Evolutionary conservation across 805 yeast genomes (phyloP).

Genomic region (Lipomyces yamanashiensis): DNA sequence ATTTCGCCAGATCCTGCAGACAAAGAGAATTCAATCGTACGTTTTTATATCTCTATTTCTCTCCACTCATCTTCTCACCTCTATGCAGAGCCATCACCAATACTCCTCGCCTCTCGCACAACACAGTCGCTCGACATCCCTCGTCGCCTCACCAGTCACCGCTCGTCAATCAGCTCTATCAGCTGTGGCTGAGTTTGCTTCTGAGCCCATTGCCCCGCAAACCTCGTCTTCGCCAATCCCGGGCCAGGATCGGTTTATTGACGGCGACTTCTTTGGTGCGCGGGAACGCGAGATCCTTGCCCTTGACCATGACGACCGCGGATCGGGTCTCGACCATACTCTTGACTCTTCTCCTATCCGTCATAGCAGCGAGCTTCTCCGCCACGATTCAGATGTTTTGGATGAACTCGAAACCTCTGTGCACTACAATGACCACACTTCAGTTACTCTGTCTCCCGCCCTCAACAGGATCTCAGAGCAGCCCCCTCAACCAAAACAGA

Average conservation of each 20-base stretch:
- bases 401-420: slow-evolving; percentile 12
- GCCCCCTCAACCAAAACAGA: neutral
- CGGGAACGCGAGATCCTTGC: slow-evolving; percentile 27
- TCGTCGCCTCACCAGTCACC: slow-evolving; percentile 3
- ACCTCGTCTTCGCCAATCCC: slow-evolving; percentile 24
- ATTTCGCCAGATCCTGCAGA: neutral
- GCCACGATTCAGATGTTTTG: neutral
- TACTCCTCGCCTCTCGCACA: slow-evolving; percentile 1
- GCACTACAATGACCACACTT: slow-evolving; percentile 2
- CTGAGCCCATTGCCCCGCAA: slow-evolving; percentile 10
- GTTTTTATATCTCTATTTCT: neutral
- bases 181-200: slow-evolving; percentile 25
- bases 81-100: neutral
- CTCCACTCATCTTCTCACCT: neutral
- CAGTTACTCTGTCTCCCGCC: neutral
- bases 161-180: slow-evolving; percentile 18
- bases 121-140: slow-evolving; percentile 1
- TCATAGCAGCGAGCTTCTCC: neutral
- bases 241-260: slow-evolving; percentile 19
- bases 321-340: neutral
- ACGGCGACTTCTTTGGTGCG: slow-evolving; percentile 29
- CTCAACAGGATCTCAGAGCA: neutral
- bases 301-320: slow-evolving; percentile 15
- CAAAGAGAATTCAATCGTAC: neutral
- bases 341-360: slow-evolving; percentile 9